phyloP scores from a whole-genome alignment of 1,284 basidiomycete genomes.

The Pterulicium gracile region DNA sequence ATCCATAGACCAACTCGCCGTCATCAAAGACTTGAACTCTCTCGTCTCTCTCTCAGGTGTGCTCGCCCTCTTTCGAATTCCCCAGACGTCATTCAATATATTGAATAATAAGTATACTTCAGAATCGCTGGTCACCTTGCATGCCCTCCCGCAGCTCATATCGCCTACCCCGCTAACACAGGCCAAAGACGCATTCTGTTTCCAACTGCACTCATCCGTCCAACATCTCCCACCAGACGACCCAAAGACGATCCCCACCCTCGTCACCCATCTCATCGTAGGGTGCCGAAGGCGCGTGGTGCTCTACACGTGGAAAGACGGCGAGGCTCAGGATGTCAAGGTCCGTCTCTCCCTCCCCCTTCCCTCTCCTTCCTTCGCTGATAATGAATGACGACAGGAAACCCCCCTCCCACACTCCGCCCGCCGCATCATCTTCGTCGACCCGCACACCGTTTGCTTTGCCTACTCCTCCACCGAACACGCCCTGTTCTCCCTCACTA shows the following conservation, averaged over 20 bases:
- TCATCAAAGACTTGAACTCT: conserved; percentile 74
- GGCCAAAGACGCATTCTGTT: conserved; percentile 74
- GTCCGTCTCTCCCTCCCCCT: conserved; percentile 27
- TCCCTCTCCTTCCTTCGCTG: conserved; percentile 4
- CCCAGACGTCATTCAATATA: neutral
- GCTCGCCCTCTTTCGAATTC: conserved; percentile 17
- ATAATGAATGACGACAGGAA: conserved; percentile 60
- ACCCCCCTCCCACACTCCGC: conserved; percentile 77
- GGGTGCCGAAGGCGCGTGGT: conserved; percentile 83
- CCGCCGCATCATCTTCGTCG: conserved; percentile 59
- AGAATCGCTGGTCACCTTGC: conserved; percentile 58
- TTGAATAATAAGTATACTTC: conserved; percentile 12
- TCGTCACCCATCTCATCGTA: conserved; percentile 72
- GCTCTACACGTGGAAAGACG: conserved; percentile 81
- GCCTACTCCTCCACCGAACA: conserved; percentile 71
- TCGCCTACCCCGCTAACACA: conserved; percentile 62
- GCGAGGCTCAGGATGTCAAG: conserved; percentile 66
- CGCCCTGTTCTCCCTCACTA: conserved; percentile 60
- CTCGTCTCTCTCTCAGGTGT: conserved; percentile 75
- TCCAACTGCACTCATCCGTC: conserved; percentile 61
- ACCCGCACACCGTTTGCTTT: conserved; percentile 55
- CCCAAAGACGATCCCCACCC: conserved; percentile 37
- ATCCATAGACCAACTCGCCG: conserved; percentile 80
- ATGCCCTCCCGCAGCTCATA: conserved; percentile 53
- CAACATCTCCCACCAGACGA: conserved; percentile 26